Conservation (phyloP, 345 rosid species). For the Carallia pectinifolia region DNA sequence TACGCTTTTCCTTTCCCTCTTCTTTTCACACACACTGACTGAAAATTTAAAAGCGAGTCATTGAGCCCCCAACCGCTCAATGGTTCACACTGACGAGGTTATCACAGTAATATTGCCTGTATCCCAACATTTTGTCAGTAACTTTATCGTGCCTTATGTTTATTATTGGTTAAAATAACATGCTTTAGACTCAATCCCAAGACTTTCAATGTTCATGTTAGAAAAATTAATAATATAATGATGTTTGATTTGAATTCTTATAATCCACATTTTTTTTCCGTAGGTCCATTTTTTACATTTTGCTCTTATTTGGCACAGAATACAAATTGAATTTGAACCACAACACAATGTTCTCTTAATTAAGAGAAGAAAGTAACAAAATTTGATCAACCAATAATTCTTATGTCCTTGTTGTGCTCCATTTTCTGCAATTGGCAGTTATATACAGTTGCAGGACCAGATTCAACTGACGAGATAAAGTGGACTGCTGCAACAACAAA, state of each 20-base stretch:
- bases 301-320: too few species aligned
- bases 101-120: not conserved
- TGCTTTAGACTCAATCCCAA: too few species aligned
- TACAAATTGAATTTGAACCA: too few species aligned
- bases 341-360: too few species aligned
- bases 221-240: too few species aligned
- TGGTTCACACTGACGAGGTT: not conserved
- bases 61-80: not conserved
- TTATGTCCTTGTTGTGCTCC: not conserved
- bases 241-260: too few species aligned
- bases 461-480: conserved; percentile 58
- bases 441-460: conserved; percentile 68
- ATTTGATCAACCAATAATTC: not conserved
- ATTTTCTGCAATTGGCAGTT: conserved; percentile 36
- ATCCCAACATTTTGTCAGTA: too few species aligned
- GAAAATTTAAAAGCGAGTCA: not conserved
- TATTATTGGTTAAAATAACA: too few species aligned
- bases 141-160: too few species aligned
- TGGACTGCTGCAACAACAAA: conserved; percentile 51
- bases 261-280: too few species aligned
- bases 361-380: not conserved
- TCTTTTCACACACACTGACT: not conserved
- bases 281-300: too few species aligned
- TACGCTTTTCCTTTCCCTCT: not conserved
- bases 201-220: too few species aligned